A percentile compares a stretch with the other conserved stretches of the same genome.
Conservation (phyloP, 768 basidiomycete genomes). For the Lentinula raphanica region DNA sequence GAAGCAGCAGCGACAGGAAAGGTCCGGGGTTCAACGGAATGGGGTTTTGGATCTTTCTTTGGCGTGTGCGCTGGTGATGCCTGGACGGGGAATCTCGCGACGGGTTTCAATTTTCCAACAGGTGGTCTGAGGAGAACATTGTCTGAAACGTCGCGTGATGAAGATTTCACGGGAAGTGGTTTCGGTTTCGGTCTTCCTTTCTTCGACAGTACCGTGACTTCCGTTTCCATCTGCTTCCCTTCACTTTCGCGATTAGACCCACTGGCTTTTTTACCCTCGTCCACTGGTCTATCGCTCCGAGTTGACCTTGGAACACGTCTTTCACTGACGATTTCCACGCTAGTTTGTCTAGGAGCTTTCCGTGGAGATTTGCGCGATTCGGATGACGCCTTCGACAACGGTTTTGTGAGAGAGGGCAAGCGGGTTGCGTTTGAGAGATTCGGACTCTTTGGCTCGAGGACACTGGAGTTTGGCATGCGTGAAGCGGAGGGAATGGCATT, state of each 20-base stretch:
- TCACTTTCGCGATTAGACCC: neutral
- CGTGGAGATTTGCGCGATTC: neutral
- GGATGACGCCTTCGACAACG: neutral
- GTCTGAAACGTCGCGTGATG: neutral
- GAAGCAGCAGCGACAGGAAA: neutral
- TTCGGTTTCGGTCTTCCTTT: neutral
- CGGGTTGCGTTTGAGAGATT: slow-evolving; percentile 1
- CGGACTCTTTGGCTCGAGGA: slow-evolving; percentile 3
- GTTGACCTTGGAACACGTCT: neutral
- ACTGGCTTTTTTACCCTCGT: neutral
- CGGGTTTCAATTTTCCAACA: neutral
- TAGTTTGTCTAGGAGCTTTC: neutral
- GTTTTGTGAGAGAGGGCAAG: slow-evolving; percentile 9
- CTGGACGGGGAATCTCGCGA: neutral
- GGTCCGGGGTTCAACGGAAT: neutral
- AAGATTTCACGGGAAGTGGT: neutral
- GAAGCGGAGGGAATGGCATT: neutral
- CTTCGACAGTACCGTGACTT: no score
- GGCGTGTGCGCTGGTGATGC: neutral
- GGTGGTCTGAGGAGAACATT: neutral
- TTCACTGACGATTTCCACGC: neutral
- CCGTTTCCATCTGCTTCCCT: neutral
- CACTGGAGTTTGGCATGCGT: slow-evolving; percentile 7
- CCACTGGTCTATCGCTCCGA: neutral
- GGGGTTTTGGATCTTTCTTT: neutral